Evolutionary conservation across 1,284 basidiomycete genomes (phyloP), one percentile per base, ranked within the genome.

Genomic region (Cutaneotrichosporon arboriforme): DNA sequence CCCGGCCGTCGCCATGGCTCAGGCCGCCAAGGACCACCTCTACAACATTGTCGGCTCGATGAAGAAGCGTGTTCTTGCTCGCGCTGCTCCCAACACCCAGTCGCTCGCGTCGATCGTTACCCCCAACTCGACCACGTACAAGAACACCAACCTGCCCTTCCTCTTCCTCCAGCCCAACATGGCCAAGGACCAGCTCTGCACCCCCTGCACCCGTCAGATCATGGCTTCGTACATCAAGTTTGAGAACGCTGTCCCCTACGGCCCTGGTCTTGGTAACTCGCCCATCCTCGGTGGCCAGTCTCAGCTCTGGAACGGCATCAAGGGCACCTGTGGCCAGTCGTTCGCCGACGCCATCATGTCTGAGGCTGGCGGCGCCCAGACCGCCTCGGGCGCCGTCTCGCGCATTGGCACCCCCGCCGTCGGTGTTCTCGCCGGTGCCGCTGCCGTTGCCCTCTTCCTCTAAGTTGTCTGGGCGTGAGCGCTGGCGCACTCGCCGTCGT

Each of bases 201-300:
- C 81, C 2, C 66, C 84, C 4, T 96, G 91, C 83, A 84, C 88
- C 15, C 83, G 85, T 68, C 80, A 80, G 61, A 76, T 90, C 69
- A 68, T 94, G 61, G 81, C 82, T 7, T 61, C 83, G 8, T 96
- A 87, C 80, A 84, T 89, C 73, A 74, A 77, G 57, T 92, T 82
- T 74, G 86, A 91, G 76, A 81, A 82, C 43, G 70, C 74, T 55
- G 75, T 78, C 42, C 84, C 85, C 1, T 93, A 91, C 72, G 86
- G 79, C 4, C 81, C 85, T 26, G 90, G 90, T 52, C 65, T 93
- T 41, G 51, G 60, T 56, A 78, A 80, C 62, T 87, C 84, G 65
- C 70, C 78, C 33, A 77, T 93, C 57, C 78, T 96, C 51, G 69
- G 77, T 37, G 81, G 81, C 53, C 89, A 93, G 75, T 54, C 74